Base-by-base conservation (phyloP, 2,329 filamentous ascomycete genomes). In the Eurotiales sp. region DNA sequence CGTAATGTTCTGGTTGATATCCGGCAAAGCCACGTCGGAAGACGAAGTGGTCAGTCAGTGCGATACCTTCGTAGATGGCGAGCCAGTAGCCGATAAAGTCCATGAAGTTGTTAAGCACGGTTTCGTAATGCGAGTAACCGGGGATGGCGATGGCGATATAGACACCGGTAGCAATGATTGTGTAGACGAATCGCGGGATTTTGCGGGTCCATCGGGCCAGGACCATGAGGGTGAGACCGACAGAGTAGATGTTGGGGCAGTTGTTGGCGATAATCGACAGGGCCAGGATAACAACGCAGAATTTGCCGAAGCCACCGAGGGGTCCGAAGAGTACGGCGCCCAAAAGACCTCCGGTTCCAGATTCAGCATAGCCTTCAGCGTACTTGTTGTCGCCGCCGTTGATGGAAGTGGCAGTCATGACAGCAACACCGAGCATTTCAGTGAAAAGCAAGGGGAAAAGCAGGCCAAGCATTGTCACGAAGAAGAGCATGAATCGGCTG, bases 381-480 rank as follows among this genome's bases (percentile, higher is more conserved):
- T 85, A 88, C 48, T 69, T 71, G 67, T 81, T 82, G 56, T 75
- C 55, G 10, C 73, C 77, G 37, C 64, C 67, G 58, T 85, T 79
- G 60, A 78, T 64, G 8, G 71, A 65, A 39, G 82, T 83, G 2
- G 85, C 85, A 11, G 84, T 85, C 64, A 81, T 83, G 60, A 90
- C 68, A 11, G 86, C 86, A 3, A 86, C 81, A 21, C 85, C 87
- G 3, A 90, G 79, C 64, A 88, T 81, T 69, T 90, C 79, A 2
- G 83, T 86, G 71, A 92, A 90, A 55, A 87, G 73, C 1, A 92
- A 79, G 1, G 87, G 84, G 56, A 88, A 70, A 56, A 87, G 80
- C 12, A 93, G 75, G 8, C 88, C 88, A 21, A 73, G 64, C 66
- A 84, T 88, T 25, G 87, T 87, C 64, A 82, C 83, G 54, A 80